These are phyloP conservation scores for Tetrapisispora pingtungensis DNA, from an alignment of 805 yeast genomes.

Conservation along the genomic window DNA sequence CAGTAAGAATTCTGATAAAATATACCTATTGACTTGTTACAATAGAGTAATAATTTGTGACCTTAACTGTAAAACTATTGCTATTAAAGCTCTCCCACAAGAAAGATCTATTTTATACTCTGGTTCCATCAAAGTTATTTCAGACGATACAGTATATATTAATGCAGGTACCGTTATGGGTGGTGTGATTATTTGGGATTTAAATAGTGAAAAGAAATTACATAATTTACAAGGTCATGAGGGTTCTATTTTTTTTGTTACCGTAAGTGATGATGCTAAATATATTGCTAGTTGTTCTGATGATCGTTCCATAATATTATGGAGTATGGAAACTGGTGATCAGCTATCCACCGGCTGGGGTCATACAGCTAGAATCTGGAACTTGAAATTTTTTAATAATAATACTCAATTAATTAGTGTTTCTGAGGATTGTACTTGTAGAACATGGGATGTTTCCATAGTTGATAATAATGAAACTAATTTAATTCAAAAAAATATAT, in stretches of 20 bases:
- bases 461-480: slow-evolving; percentile 3
- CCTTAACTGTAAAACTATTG: slow-evolving; percentile 16
- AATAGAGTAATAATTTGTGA: slow-evolving; percentile 39
- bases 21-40: slow-evolving; percentile 68
- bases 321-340: slow-evolving; percentile 50
- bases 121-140: slow-evolving; percentile 53
- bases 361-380: slow-evolving; percentile 92
- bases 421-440: slow-evolving; percentile 79
- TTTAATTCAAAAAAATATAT: slow-evolving; percentile 29
- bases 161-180: slow-evolving; percentile 93
- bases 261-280: slow-evolving; percentile 44
- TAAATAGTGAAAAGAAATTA: slow-evolving; percentile 34
- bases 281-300: slow-evolving; percentile 78
- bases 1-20: slow-evolving; percentile 27
- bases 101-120: slow-evolving; percentile 83
- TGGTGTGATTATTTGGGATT: slow-evolving; percentile 75
- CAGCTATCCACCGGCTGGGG: slow-evolving; percentile 86
- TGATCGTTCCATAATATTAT: slow-evolving; percentile 77
- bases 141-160: slow-evolving; percentile 37
- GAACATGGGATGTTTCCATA: slow-evolving; percentile 55
- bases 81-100: slow-evolving; percentile 35
- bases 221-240: slow-evolving; percentile 66
- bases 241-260: slow-evolving; percentile 84
- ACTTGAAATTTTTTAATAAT: slow-evolving; percentile 44
- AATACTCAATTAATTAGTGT: slow-evolving; percentile 44